A percentile compares a stretch with the other conserved stretches of the same genome.
Evolutionary conservation across 768 basidiomycete genomes (phyloP).

Genomic region (Leccinum truebloodii): DNA sequence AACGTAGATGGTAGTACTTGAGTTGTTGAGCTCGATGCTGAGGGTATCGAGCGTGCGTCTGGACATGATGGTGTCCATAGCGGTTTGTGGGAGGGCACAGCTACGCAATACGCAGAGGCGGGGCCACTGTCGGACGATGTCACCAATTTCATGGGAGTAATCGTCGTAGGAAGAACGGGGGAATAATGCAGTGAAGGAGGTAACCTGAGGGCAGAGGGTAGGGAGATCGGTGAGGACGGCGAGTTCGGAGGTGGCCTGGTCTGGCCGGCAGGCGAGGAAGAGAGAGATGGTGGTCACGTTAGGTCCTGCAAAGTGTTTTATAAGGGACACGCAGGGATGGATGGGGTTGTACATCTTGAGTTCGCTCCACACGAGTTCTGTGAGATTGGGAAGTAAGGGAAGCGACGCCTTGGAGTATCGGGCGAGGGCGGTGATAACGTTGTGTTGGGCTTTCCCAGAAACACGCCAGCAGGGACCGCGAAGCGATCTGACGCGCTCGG

Average conservation of each 20-base stretch:
- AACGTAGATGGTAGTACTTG: too few relatives aligned
- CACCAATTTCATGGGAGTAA: constrained; percentile 27
- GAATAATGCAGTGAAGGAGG: constrained; percentile 27
- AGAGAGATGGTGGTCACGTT: constrained; percentile 21
- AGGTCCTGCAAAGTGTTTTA: constrained; percentile 27
- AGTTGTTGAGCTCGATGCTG: constrained; percentile 31
- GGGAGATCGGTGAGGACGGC: constrained; percentile 24
- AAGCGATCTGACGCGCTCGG: constrained; percentile 24
- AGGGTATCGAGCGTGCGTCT: constrained; percentile 19
- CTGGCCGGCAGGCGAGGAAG: constrained; percentile 27
- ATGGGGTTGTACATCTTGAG: constrained; percentile 25
- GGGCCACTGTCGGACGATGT: constrained; percentile 24
- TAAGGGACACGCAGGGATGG: constrained; percentile 26
- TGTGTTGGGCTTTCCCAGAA: constrained; percentile 16
- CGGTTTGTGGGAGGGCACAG: constrained; percentile 23
- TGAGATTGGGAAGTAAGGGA: constrained; percentile 30
- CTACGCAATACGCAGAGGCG: constrained; percentile 17
- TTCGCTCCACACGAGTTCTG: constrained; percentile 26
- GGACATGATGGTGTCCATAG: constrained; percentile 22
- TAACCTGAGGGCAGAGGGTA: constrained; percentile 26
- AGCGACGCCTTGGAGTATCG: constrained; percentile 12
- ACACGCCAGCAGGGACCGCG: constrained; percentile 26
- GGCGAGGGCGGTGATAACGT: constrained; percentile 19
- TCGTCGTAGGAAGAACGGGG: constrained; percentile 30
- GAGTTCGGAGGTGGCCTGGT: constrained; percentile 21